These are phyloP conservation scores for Tothia fuscella DNA, from an alignment of 2,329 filamentous ascomycete genomes.

Conservation along the genomic window DNA sequence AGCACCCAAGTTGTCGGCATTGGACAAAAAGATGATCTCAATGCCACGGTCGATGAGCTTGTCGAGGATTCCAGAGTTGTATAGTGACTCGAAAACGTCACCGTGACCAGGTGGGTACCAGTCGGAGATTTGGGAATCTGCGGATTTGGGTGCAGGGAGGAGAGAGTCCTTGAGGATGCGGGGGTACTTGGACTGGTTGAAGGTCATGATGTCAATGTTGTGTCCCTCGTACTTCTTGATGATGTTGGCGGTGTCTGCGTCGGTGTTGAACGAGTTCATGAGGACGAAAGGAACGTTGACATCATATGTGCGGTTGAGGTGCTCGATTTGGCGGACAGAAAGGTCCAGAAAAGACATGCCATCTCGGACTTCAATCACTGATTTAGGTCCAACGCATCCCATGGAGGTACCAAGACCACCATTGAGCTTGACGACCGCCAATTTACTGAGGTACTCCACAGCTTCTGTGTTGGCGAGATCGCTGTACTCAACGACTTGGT, in stretches of 20 bases:
- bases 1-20: slow-evolving; percentile 95
- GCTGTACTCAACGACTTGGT: slow-evolving; percentile 92
- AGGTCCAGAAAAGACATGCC: slow-evolving; percentile 99
- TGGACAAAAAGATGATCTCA: slow-evolving; percentile 97
- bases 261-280: slow-evolving; percentile 99
- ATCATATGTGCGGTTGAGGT: slow-evolving; percentile 94
- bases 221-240: slow-evolving; percentile 99
- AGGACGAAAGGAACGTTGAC: slow-evolving; percentile 97
- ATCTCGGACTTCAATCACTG: slow-evolving; percentile 97
- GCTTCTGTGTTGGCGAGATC: slow-evolving; percentile 81
- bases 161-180: slow-evolving; percentile 97
- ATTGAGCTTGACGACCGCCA: slow-evolving; percentile 97
- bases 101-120: slow-evolving; percentile 99
- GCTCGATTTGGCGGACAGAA: slow-evolving; percentile 97
- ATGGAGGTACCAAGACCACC: slow-evolving; percentile 98
- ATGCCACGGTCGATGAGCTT: slow-evolving; percentile 91
- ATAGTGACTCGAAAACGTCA: slow-evolving; percentile 98
- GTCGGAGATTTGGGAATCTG: slow-evolving; percentile 77
- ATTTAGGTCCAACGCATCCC: slow-evolving; percentile 98
- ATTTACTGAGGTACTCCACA: slow-evolving; percentile 89
- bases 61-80: slow-evolving; percentile 97
- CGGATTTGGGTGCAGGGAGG: slow-evolving; percentile 84
- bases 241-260: slow-evolving; percentile 93
- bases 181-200: slow-evolving; percentile 98
- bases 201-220: slow-evolving; percentile 98